Evolutionary conservation across 2,329 filamentous ascomycete genomes (phyloP), one percentile per base, ranked within the genome.

Genomic region (Aspergillus phoenicis): DNA sequence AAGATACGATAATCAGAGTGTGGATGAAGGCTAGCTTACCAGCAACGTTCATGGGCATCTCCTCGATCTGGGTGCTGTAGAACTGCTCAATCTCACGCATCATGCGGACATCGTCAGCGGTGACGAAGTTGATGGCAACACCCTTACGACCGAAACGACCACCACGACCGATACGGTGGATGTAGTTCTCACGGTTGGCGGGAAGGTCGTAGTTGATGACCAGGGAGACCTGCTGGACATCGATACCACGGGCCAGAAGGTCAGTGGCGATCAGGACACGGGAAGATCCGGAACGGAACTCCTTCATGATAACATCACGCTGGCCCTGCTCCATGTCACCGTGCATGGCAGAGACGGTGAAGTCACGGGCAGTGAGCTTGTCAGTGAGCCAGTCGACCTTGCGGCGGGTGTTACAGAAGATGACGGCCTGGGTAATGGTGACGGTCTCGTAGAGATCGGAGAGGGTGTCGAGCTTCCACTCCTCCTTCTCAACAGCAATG

Each of bases 331-430:
- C 93, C 95, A 99, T 99, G 78, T 99, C 95, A 80, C 95, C 95
- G 87, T 99, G 95, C 95, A 99, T 98, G 83, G 94, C 93, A 41
- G 94, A 97, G 80, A 99, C 95, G 66, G 95, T 98, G 86, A 99
- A 99, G 84, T 99, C 94, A 85, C 93, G 92, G 74, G 91, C 91
- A 74, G 92, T 96, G 79, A 99, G 93, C 89, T 98, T 98, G 84
- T 98, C 94, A 71, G 95, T 98, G 73, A 99, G 90, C 95, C 95
- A 99, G 85, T 99, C 95, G 76, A 99, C 95, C 93, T 99, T 99
- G 87, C 94, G 91, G 81, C 95, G 91, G 78, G 95, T 99, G 89
- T 99, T 99, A 89, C 95, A 99, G 91, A 99, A 99, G 84, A 99
- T 99, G 82, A 99, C 95, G 62, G 95, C 95, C 83, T 99, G 95